Percentiles rank a stretch among this genome's conserved stretches.
These are phyloP conservation scores for Nicotiana paniculata DNA, from an alignment of 257 asterid genomes.

Conservation along the genomic window DNA sequence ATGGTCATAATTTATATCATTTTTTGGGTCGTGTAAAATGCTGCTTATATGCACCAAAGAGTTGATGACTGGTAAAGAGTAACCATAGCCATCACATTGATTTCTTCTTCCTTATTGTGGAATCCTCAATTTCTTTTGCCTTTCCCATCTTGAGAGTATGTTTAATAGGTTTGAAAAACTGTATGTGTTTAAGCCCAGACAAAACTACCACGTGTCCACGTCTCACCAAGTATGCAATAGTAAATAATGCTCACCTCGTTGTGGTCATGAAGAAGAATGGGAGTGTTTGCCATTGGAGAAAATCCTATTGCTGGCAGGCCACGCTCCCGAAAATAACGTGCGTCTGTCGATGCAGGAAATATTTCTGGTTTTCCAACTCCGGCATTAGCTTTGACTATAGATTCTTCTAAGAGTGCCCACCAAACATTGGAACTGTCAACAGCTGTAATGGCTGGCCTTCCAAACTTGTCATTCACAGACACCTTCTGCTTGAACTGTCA, in stretches of 20 bases:
- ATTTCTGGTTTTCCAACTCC: slow-evolving; percentile 75
- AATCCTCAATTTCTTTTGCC: neutral
- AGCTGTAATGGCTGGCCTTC: slow-evolving; percentile 64
- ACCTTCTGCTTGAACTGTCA: slow-evolving; percentile 73
- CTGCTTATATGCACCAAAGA: neutral
- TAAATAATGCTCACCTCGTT: slow-evolving; percentile 55
- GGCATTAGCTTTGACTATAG: slow-evolving; percentile 57
- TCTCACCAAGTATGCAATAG: neutral
- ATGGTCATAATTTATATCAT: neutral
- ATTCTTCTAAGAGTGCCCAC: slow-evolving; percentile 75
- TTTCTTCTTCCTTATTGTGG: neutral
- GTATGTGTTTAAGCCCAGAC: neutral
- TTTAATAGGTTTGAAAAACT: neutral
- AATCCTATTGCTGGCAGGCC: slow-evolving; percentile 93
- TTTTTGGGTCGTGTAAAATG: neutral
- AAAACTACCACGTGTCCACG: neutral
- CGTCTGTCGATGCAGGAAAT: slow-evolving; percentile 92
- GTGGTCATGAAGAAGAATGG: slow-evolving; percentile 93
- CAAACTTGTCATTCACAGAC: slow-evolving; percentile 41
- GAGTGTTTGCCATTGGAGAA: slow-evolving; percentile 97
- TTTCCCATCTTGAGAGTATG: neutral
- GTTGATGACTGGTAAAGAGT: neutral
- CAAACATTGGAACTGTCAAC: slow-evolving; percentile 76
- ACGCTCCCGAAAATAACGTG: slow-evolving; percentile 66
- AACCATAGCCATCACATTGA: neutral